These are phyloP conservation scores for Dioszegia aurantiaca DNA, from an alignment of 768 basidiomycete species.

Conservation along the genomic window DNA sequence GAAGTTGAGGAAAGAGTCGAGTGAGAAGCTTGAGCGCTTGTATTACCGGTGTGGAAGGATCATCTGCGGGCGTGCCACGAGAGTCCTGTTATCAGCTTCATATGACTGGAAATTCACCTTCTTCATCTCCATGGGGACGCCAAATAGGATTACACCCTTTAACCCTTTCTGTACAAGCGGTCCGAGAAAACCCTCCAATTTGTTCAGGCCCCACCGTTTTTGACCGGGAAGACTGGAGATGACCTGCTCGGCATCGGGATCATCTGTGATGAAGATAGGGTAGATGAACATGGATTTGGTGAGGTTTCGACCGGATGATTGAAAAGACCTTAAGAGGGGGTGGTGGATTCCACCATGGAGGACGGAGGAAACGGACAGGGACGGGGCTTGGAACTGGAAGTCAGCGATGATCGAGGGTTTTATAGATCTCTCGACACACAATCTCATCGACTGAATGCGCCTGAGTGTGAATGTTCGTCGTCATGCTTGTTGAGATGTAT, in stretches of 20 bases:
- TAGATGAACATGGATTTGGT: slow-evolving; percentile 86
- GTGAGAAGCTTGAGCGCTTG: slow-evolving; percentile 79
- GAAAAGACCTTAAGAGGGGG: slow-evolving; percentile 82
- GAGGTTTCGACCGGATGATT: slow-evolving; percentile 62
- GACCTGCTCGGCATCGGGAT: slow-evolving; percentile 74
- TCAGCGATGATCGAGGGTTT: not conserved
- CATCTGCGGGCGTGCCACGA: slow-evolving; percentile 83
- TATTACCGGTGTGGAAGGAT: slow-evolving; percentile 85
- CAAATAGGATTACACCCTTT: slow-evolving; percentile 84
- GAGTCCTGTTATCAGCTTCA: slow-evolving; percentile 4
- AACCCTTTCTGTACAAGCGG: slow-evolving; percentile 88
- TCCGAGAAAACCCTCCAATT: slow-evolving; percentile 76
- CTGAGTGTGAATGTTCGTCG: too few relatives aligned
- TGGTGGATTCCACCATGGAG: slow-evolving; percentile 86
- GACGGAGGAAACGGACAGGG: slow-evolving; percentile 35
- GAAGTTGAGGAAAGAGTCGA: slow-evolving; percentile 72
- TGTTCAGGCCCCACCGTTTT: slow-evolving; percentile 91
- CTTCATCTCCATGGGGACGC: slow-evolving; percentile 49
- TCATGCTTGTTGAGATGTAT: too few relatives aligned
- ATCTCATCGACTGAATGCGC: slow-evolving; percentile 12
- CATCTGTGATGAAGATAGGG: slow-evolving; percentile 96
- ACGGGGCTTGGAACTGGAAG: slow-evolving; percentile 16
- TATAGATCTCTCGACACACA: not conserved
- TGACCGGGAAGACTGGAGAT: slow-evolving; percentile 81
- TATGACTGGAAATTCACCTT: slow-evolving; percentile 28